Evolutionary conservation across 164 flowering plant species (phyloP), one percentile per base, ranked within the genome.

Genomic region (Akebia trifoliata): DNA sequence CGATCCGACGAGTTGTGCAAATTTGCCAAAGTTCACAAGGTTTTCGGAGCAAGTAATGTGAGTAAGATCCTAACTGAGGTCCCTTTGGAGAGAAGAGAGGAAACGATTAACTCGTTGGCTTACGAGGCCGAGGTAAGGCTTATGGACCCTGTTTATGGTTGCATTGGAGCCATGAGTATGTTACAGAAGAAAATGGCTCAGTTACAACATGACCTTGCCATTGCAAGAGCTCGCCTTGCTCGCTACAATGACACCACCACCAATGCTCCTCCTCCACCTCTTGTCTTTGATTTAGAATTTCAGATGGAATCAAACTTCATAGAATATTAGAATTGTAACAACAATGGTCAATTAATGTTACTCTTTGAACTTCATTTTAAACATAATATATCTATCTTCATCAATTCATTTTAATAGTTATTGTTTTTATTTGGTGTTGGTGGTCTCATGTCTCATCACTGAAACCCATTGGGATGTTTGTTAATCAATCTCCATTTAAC

Each of bases 41-140:
- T 86, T 6, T 86, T 86, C 14, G 90, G 94, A n/a, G 95, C 95
- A 0, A 84, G 90, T 76, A 87, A 87, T 53, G 90, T 82, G 18
- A 82, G 80, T 75, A 87, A 87, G 78, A 77, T 89, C 62, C 83
- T 89, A 1, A 56, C 31, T 6, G 87, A 81, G 54, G 87, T 89
- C 3, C 81, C 90, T 0, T 75, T 72, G 37, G 79, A 78, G 46
- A 93, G 72, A 9, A 68, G 96, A 0, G 81, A 77, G 20, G 96
- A 85, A 50, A 62, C 93, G 0, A 90, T 78, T 14, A 84, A 81
- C 28, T 80, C 96, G 0, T 70, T 88, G 7, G 84, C 76, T 0
- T 88, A 75, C 24, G 96, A 85, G 74, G 96, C 91, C 0, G 96
- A 86, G 65, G 80, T 80, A 0, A 70, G 96, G 69, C 78, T 89